Conservation (phyloP, 192 early-diverging fungal species). For the Coemansia sp. region DNA sequence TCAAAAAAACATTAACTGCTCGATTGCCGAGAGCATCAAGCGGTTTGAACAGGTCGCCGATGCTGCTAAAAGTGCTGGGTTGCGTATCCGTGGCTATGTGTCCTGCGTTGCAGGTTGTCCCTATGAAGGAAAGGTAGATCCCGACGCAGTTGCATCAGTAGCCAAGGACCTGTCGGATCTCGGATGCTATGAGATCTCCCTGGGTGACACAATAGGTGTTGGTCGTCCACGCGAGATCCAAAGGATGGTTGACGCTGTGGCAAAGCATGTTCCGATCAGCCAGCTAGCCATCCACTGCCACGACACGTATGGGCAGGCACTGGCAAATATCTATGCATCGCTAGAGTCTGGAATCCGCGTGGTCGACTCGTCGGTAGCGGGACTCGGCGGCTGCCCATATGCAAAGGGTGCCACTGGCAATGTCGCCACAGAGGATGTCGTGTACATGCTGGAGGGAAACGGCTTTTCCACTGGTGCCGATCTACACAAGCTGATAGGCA, state of each 20-base stretch:
- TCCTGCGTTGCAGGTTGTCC: conserved; percentile 93
- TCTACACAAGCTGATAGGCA: conserved; percentile 66
- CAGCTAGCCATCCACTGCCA: conserved; percentile 91
- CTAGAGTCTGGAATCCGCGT: conserved; percentile 84
- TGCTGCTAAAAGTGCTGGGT: conserved; percentile 59
- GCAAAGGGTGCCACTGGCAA: conserved; percentile 95
- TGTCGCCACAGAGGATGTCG: conserved; percentile 95
- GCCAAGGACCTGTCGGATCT: conserved; percentile 74
- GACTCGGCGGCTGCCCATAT: conserved; percentile 95
- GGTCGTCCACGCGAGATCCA: conserved; percentile 70
- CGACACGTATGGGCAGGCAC: conserved; percentile 95
- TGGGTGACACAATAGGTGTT: conserved; percentile 96
- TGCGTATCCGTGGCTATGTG: conserved; percentile 80
- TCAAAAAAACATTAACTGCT: conserved; percentile 89
- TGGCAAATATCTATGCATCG: conserved; percentile 87
- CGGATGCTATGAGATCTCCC: conserved; percentile 96
- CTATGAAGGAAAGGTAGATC: conserved; percentile 79
- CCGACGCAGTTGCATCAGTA: conserved; percentile 69
- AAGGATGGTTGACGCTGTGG: conserved; percentile 69
- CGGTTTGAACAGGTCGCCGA: conserved; percentile 69
- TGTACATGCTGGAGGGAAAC: conserved; percentile 86
- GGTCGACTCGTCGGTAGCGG: conserved; percentile 91
- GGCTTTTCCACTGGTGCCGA: conserved; percentile 82
- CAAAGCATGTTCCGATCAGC: conserved; percentile 68
- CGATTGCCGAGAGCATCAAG: conserved; percentile 78